Percentiles rank a stretch among this genome's conserved stretches.
Evolutionary conservation across 1,284 basidiomycete species (phyloP).

Genomic region (Tilletia indica): DNA sequence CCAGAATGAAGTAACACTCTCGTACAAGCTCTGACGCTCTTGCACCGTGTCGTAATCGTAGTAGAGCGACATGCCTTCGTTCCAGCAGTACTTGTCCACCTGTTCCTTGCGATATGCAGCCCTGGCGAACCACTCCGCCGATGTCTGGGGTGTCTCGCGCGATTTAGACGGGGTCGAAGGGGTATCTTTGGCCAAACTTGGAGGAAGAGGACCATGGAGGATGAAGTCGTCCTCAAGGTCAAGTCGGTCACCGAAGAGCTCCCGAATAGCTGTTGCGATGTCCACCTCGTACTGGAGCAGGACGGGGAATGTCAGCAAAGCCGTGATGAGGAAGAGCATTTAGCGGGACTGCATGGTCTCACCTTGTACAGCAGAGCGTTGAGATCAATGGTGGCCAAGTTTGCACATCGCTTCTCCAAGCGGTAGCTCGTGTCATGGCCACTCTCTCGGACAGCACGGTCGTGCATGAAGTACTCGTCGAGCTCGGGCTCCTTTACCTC

Average conservation of each 20-base stretch:
- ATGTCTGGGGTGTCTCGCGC: conserved; percentile 57
- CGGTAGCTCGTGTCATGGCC: conserved; percentile 98
- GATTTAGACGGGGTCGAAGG: conserved; percentile 64
- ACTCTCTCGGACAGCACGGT: conserved; percentile 76
- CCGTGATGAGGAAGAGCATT: conserved; percentile 64
- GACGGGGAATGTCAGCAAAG: background rate
- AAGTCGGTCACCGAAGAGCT: conserved; percentile 87
- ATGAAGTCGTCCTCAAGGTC: conserved; percentile 85
- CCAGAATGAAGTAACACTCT: conserved; percentile 94
- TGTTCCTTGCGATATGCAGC: conserved; percentile 60
- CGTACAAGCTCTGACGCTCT: conserved; percentile 87
- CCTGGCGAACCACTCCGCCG: conserved; percentile 51
- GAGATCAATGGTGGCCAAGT: conserved; percentile 92
- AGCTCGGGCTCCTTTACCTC: conserved; percentile 79
- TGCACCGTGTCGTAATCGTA: conserved; percentile 93
- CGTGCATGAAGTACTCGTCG: conserved; percentile 96
- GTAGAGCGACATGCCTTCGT: conserved; percentile 89
- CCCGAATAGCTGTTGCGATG: conserved; percentile 70
- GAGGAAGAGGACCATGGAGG: conserved; percentile 37
- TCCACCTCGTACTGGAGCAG: conserved; percentile 49
- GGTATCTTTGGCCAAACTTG: conserved; percentile 19
- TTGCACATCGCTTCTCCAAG: conserved; percentile 87
- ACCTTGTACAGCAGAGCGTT: conserved; percentile 80
- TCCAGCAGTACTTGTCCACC: conserved; percentile 94
- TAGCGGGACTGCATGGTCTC: background rate